Conservation (phyloP, 371 early-diverging fungal species). For the Apophysomyces elegans region DNA sequence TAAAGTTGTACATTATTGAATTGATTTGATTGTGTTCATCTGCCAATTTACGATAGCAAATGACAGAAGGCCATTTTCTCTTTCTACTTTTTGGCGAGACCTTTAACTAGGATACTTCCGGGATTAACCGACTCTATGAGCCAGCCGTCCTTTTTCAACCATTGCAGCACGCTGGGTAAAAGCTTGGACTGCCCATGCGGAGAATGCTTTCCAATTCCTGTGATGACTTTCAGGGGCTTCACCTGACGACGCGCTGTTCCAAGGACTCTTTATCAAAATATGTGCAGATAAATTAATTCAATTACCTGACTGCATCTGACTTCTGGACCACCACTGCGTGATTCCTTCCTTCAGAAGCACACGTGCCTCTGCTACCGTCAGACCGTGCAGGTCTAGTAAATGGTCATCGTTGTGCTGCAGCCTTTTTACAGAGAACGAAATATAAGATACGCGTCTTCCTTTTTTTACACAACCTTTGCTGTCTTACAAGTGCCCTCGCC, state of each 20-base stretch:
- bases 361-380: conserved; percentile 67
- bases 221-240: conserved; percentile 64
- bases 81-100: conserved; percentile 14
- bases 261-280: neutral
- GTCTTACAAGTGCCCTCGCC: conserved; percentile 66
- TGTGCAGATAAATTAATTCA: neutral
- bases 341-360: conserved; percentile 64
- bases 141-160: conserved; percentile 63
- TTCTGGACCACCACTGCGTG: conserved; percentile 64
- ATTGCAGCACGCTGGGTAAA: conserved; percentile 54
- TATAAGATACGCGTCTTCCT: neutral
- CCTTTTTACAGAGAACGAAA: conserved; percentile 26
- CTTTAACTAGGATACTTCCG: conserved; percentile 52
- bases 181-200: conserved; percentile 58
- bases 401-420: conserved; percentile 55
- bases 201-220: conserved; percentile 71
- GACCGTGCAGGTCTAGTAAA: conserved; percentile 72
- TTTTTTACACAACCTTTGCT: conserved; percentile 42
- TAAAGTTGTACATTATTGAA: conserved; percentile 6
- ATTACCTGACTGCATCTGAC: conserved; percentile 55
- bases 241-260: conserved; percentile 35
- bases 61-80: neutral
- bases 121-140: conserved; percentile 54
- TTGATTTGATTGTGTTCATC: neutral
- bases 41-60: neutral